These are phyloP conservation scores for Porphyrellus cyaneotinctus DNA, from an alignment of 768 basidiomycete genomes.

Conservation along the genomic window DNA sequence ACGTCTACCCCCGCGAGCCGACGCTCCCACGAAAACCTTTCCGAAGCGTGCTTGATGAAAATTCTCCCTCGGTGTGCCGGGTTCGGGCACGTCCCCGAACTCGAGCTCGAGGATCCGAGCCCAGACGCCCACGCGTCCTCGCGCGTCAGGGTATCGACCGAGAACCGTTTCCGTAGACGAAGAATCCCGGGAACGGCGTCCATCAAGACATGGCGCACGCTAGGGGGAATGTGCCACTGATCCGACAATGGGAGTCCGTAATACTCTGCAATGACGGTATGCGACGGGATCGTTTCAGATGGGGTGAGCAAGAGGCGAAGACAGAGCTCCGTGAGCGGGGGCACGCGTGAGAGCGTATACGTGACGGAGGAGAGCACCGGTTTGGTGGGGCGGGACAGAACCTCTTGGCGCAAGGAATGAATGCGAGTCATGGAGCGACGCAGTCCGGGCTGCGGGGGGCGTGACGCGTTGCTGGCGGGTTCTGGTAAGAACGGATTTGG, in stretches of 20 bases:
- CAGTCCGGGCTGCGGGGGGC: neutral
- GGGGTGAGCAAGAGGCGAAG: slow-evolving; percentile 37
- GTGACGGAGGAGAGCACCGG: slow-evolving; percentile 21
- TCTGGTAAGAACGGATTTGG: slow-evolving; percentile 57
- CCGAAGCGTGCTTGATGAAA: slow-evolving; percentile 57
- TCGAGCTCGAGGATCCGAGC: neutral
- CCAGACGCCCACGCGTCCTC: neutral
- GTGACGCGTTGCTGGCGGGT: slow-evolving; percentile 13
- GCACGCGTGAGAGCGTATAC: slow-evolving; percentile 18
- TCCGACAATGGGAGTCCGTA: slow-evolving; percentile 32
- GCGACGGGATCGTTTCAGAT: neutral
- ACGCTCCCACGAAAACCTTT: slow-evolving; percentile 63
- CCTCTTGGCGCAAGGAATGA: slow-evolving; percentile 7
- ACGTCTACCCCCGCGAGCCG: slow-evolving; percentile 49
- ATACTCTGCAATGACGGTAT: slow-evolving; percentile 18
- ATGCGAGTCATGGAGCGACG: slow-evolving; percentile 16
- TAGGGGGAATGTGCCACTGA: slow-evolving; percentile 23
- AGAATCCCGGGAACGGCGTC: slow-evolving; percentile 29
- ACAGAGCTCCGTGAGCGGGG: slow-evolving; percentile 36
- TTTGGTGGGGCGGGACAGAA: neutral
- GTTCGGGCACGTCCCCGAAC: slow-evolving; percentile 42
- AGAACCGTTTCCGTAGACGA: slow-evolving; percentile 21
- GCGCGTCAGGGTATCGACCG: slow-evolving; percentile 4
- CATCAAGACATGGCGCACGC: slow-evolving; percentile 24
- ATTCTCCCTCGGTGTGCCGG: slow-evolving; percentile 33